Percentiles rank a stretch among this genome's conserved stretches.
Evolutionary conservation across 2,329 filamentous ascomycete species (phyloP).

Genomic region (Penicillium glabrum): DNA sequence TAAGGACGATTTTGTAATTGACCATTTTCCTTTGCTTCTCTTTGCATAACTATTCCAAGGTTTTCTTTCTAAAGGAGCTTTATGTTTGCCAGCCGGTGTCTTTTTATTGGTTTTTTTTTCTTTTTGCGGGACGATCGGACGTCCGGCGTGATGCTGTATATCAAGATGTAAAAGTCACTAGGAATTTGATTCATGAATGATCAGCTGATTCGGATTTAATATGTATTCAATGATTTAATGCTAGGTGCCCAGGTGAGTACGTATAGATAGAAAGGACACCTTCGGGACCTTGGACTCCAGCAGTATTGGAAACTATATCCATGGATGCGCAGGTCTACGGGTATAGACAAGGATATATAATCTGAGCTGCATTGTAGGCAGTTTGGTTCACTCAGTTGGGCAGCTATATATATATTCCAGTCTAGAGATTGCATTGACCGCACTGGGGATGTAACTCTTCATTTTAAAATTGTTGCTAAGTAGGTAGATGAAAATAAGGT

Average conservation of each 20-base stretch:
- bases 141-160: constrained; percentile 25
- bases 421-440: background rate
- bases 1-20: constrained; percentile 44
- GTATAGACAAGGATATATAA: background rate
- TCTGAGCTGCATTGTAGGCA: background rate
- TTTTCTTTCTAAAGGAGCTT: constrained; percentile 14
- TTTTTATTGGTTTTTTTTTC: constrained; percentile 6
- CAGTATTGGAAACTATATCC: no score
- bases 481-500: no score
- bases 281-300: no score
- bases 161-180: constrained; percentile 20
- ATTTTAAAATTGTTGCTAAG: no score
- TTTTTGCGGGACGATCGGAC: constrained; percentile 23
- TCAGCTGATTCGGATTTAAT: background rate
- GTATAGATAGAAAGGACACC: background rate
- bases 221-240: background rate
- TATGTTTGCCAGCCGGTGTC: constrained; percentile 21
- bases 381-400: no score
- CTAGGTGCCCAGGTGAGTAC: background rate
- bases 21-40: constrained; percentile 11
- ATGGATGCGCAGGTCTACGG: no score
- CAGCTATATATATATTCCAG: background rate
- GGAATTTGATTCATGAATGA: constrained; percentile 2
- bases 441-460: background rate
- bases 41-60: constrained; percentile 20